Percentiles rank a stretch among this genome's conserved stretches.
Evolutionary conservation across 2,329 filamentous ascomycete species (phyloP).

Genomic region (Venturia carpophila): DNA sequence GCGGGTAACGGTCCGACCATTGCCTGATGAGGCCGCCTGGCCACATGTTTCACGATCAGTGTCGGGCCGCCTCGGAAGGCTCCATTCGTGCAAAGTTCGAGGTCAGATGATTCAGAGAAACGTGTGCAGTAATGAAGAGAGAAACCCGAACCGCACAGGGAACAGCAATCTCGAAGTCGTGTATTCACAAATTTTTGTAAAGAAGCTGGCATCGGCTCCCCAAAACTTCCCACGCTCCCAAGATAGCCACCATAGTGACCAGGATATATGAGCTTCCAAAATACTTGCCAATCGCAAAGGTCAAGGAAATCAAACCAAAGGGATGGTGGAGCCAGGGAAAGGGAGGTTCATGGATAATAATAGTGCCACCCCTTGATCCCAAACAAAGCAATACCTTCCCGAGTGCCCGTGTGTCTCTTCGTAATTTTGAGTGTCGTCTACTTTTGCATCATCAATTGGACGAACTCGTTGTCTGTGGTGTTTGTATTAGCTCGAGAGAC

Average conservation of each 20-base stretch:
- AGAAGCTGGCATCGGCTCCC: neutral
- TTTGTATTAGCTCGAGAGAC: neutral
- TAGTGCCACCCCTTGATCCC: neutral
- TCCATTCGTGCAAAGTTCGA: neutral
- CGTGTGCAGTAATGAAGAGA: neutral
- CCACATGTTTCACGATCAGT: neutral
- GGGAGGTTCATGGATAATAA: slow-evolving; percentile 3
- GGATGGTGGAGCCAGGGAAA: neutral
- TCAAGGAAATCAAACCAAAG: neutral
- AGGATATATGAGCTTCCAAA: slow-evolving; percentile 11
- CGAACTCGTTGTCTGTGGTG: slow-evolving; percentile 46
- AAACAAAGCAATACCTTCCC: neutral
- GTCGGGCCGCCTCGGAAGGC: neutral
- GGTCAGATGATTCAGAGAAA: neutral
- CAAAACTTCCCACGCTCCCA: neutral
- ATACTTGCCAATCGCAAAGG: neutral
- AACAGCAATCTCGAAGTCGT: neutral
- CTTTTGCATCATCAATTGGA: slow-evolving; percentile 51
- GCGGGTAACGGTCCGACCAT: neutral
- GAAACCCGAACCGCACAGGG: neutral
- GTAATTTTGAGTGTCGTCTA: slow-evolving; percentile 25
- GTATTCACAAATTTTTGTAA: neutral
- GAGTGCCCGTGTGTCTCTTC: neutral
- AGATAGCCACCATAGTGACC: neutral
- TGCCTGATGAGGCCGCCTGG: neutral